A percentile compares a stretch with the other conserved stretches of the same genome.
Conservation (phyloP, 2,329 filamentous ascomycete genomes). For the Fusarium mexicanum region DNA sequence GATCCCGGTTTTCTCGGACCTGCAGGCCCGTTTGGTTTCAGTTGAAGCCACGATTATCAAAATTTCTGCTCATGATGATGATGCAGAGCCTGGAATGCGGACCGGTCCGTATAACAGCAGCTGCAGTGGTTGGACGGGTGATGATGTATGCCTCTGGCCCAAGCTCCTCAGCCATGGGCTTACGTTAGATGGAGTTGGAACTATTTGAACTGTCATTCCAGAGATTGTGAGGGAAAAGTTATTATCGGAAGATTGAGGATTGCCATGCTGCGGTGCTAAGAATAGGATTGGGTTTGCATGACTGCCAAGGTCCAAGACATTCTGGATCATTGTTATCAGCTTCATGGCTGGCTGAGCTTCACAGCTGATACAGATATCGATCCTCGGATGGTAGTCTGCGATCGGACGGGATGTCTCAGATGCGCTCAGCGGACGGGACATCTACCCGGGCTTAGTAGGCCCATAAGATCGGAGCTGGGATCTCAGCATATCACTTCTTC, state of each 20-base stretch:
- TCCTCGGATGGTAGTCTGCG: neutral
- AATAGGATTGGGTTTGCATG: neutral
- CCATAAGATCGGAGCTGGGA: neutral
- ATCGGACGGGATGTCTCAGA: neutral
- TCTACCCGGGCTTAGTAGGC: neutral
- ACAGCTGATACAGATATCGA: neutral
- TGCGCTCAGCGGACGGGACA: neutral
- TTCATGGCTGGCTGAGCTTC: neutral
- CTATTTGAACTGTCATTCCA: conserved; percentile 11
- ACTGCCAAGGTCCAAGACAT: neutral
- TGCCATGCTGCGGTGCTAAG: neutral
- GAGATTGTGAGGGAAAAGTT: neutral
- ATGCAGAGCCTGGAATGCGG: neutral
- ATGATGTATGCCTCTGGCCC: neutral
- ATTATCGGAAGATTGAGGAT: neutral
- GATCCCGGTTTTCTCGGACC: neutral
- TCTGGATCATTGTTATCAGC: neutral
- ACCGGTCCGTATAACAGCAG: neutral
- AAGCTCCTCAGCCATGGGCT: neutral
- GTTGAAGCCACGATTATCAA: neutral
- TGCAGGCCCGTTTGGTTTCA: conserved; percentile 2
- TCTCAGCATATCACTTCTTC: too few relatives aligned
- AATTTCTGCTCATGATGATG: neutral
- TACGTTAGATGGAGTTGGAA: neutral
- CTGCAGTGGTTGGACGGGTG: conserved; percentile 13